Base-by-base conservation (phyloP, 169 alveolate species). In the Pseudocohnilembus persalinus region DNA sequence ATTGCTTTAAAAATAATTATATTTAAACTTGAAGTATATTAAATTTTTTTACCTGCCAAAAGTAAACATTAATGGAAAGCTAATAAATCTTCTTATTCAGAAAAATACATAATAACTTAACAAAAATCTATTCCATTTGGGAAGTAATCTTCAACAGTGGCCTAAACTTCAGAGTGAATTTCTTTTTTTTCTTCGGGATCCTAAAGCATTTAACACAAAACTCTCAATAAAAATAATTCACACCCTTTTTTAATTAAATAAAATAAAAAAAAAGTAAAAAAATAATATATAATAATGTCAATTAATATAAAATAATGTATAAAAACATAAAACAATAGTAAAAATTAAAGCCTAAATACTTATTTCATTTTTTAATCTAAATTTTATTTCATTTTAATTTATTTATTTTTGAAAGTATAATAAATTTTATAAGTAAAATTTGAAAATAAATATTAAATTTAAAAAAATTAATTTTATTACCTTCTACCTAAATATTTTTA, bases 201-300 rank as follows among this genome's bases (percentile, higher is more conserved):
- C 24, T 79, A 79, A 0, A 79, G 33, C 84, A 79, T 79, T 79
- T 79, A 28, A 28, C 84, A 79, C 26, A 79, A 35, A 25, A 79
- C 84, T 79, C 84, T 79, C 27, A 79, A 29, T 0, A 79, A 15
- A 33, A 79, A 79, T 29, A 79, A 26, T 49, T 79, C 84, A n/a
- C 64, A 68, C 28, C 77, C 77, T 49, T 79, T 72, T 11, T 34
- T 35, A 0, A 31, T 32, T n/a, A 79, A 34, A 32, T n/a, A n/a
- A n/a, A n/a, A n/a, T n/a, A n/a, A n/a, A n/a, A n/a, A n/a, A n/a
- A n/a, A n/a, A n/a, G n/a, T n/a, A n/a, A n/a, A n/a, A n/a, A n/a
- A n/a, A n/a, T n/a, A n/a, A n/a, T n/a, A n/a, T n/a, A n/a, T n/a
- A n/a, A n/a, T n/a, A n/a, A n/a, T n/a, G n/a, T n/a, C n/a, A n/a